phyloP scores from a whole-genome alignment of 208 protist species.

The Crithidia sp. region DNA sequence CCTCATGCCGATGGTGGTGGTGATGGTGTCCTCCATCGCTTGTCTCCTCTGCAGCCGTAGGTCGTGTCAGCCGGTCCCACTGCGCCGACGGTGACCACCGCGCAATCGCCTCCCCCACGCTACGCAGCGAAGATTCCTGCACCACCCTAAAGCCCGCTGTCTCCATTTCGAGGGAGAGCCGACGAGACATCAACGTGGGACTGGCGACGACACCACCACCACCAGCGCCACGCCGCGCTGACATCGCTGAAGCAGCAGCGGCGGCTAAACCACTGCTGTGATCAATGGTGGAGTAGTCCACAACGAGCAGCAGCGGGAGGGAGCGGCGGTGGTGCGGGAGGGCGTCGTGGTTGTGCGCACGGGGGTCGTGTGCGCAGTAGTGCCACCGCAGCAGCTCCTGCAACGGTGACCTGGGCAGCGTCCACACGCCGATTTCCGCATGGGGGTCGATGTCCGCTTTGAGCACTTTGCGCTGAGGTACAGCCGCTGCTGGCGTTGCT shows the following conservation, averaged over 20 bases:
- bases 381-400: constrained; percentile 74
- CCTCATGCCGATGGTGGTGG: not conserved
- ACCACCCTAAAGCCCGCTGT: constrained; percentile 50
- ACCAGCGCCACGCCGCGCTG: not conserved
- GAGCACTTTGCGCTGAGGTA: constrained; percentile 36
- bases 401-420: constrained; percentile 10
- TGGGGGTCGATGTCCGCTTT: constrained; percentile 67
- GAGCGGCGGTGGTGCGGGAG: constrained; percentile 63
- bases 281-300: constrained; percentile 63
- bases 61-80: constrained; percentile 20
- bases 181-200: constrained; percentile 56
- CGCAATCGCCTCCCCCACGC: constrained; percentile 30
- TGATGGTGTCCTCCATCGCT: not conserved
- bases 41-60: not conserved
- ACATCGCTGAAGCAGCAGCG: not conserved
- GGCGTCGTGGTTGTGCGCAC: constrained; percentile 77
- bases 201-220: not conserved
- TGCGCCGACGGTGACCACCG: constrained; percentile 43
- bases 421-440: constrained; percentile 62
- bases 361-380: constrained; percentile 78
- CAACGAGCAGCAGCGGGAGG: constrained; percentile 61
- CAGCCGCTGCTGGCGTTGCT: not conserved
- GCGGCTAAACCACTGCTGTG: not conserved
- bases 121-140: constrained; percentile 19
- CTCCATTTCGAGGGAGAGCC: constrained; percentile 58